Base-by-base conservation (phyloP, 2,329 filamentous ascomycete genomes). In the Podosphaera fusca region DNA sequence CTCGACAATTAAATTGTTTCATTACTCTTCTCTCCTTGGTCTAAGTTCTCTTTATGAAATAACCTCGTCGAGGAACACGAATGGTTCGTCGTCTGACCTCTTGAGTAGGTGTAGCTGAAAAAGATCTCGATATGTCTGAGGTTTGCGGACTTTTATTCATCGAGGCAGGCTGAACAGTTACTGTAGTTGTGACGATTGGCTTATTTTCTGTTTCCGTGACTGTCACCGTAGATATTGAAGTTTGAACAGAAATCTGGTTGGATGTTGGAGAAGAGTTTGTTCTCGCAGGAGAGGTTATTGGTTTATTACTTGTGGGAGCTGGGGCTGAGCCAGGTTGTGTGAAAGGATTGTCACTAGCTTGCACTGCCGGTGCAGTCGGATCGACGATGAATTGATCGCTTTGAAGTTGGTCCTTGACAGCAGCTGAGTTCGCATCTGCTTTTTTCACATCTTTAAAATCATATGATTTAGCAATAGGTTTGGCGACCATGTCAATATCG, bases 401-500 rank as follows among this genome's bases (percentile, higher is more conserved):
- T 14, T 52, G 21, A 10, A 61, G 47, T 21, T 62, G 61, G 21
- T 52, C 53, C 56, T 52, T 47, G 58, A 62, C 57, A n/a, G 53
- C 59, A 21, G 38, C 21, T 30, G 55, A 38, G 38, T 52, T 49
- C 29, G 46, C 46, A 9, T 49, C 46, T 49, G n/a, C 46, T 21
- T 30, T 21, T 14, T 29, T 49, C 7, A 21, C 4, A 8, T 49
- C 46, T 49, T 49, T 49, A 8, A 29, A 8, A 3, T 49, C 30
- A n/a, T 29, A 29, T 49, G 4, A 29, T 7, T 52, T 33, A 9
- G 47, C 33, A 45, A 38, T 58, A 55, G 59, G 42, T 52, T 55
- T 42, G 40, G 58, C 31, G 8, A 38, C 55, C 64, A 63, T 55
- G 64, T 60, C 60, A 67, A 81, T 69, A 65, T 80, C 75, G 60